Evolutionary conservation across 768 basidiomycete species (phyloP).

Genomic region (Ramaria sp.): DNA sequence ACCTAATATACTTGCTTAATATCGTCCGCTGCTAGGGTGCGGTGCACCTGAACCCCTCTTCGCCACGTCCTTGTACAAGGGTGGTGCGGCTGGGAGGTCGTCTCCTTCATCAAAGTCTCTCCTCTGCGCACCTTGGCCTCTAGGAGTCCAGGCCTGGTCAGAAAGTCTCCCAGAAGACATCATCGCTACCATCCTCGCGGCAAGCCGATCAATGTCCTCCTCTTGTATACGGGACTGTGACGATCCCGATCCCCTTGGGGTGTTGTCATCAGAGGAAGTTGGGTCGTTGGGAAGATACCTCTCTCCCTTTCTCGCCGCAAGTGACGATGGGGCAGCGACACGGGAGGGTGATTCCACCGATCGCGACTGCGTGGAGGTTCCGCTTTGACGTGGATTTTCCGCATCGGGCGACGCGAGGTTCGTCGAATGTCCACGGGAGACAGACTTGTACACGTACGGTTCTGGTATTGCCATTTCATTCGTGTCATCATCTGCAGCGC

Average conservation of each 20-base stretch:
- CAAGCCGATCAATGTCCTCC: slow-evolving; percentile 7
- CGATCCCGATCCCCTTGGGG: not conserved
- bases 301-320: not conserved
- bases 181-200: slow-evolving; percentile 8
- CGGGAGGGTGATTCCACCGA: not conserved
- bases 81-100: slow-evolving; percentile 1
- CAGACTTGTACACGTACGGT: not conserved
- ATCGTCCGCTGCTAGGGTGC: not conserved
- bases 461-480: slow-evolving; percentile 5
- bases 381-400: not conserved
- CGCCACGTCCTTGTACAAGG: not conserved
- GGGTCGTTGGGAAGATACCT: not conserved
- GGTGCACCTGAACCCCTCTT: not conserved
- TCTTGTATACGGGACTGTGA: not conserved
- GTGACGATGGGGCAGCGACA: not conserved
- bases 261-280: not conserved
- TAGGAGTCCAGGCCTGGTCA: slow-evolving; percentile 5
- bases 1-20: not conserved
- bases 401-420: not conserved
- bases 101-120: not conserved
- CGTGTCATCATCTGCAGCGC: not conserved
- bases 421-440: not conserved
- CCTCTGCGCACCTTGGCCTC: not conserved
- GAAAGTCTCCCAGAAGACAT: slow-evolving; percentile 7
- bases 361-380: not conserved